Evolutionary conservation across 805 yeast genomes (phyloP), one percentile per base, ranked within the genome.

Genomic region (Ogataea glucozyma): DNA sequence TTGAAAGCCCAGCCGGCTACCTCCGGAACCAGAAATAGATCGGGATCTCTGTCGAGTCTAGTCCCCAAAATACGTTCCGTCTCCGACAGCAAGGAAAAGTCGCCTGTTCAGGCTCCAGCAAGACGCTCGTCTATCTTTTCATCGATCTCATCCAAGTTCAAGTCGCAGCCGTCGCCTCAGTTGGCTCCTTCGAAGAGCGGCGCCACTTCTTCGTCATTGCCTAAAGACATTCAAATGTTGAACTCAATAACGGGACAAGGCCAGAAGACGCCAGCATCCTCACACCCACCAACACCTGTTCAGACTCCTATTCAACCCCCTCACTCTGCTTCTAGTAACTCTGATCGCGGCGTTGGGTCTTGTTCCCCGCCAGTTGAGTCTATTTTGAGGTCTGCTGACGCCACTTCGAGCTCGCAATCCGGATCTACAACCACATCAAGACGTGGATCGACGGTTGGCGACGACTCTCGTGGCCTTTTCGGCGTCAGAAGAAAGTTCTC

Each of bases 61-160:
- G 51, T 37, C 9, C 45, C 49, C 7, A 46, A 47, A 17, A 38
- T 40, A 9, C 47, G 52, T 14, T 26, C 53, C 2, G 2, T 36
- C 12, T 48, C 58, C 10, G 59, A 54, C 29, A 31, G 48, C 10
- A 52, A 46, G 33, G 55, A 51, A 4, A 49, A 44, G 26, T 26
- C 47, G 7, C 50, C 49, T 14, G 31, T 20, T 3, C 35, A 43
- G 43, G 47, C 47, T 26, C 42, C 39, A 3, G 44, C 48, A 11
- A 56, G 51, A 22, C 65, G 56, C 40, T 51, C 52, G 20, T 57
- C 66, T 3, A 20, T 66, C 6, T 57, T 66, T 34, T 61, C 68
- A 1, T 56, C 69, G 0, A 21, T 66, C 8, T 66, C 70, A 3
- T 64, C 70, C 7, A 66, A 64, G 31, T 51, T 66, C 32, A 62